Base-by-base conservation (phyloP, 768 basidiomycete species). In the Leucocoprinus birnbaumii region DNA sequence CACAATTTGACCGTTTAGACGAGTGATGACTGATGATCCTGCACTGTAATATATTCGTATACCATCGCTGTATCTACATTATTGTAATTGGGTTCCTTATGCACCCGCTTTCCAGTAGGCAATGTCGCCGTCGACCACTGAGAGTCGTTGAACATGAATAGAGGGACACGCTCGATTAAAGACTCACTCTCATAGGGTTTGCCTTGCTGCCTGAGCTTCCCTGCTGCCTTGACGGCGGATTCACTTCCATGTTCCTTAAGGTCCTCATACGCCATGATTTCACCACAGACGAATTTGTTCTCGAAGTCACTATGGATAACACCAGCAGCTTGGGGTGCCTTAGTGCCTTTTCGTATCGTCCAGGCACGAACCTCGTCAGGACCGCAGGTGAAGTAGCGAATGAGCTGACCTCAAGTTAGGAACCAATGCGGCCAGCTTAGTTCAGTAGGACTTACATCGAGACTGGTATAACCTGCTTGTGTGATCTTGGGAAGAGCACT, bases 221-320 rank as follows among this genome's bases (percentile, higher is more conserved):
- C 96, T 16, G 90, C 91, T 21, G 94, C 92, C 73, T 98, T 98
- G 65, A 97, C 95, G 16, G 89, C 85, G 6, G 82, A 59, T 75
- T 99, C 97, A 58, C 88, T 89, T 10, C 94, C 95, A 62, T 94
- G 77, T 70, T 97, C 94, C 64, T 87, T 87, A 57, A 99, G 76
- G 70, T 98, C 97, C 0, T 86, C 84, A 64, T 86, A 97, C 1
- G 84, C 66, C 94, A 98, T 96, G 67, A 98, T 96, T 72, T 98
- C 96, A 70, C 94, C 94, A 59, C 94, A 97, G 21, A 98, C 89
- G 62, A 97, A 97, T 73, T 97, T 95, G 72, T 96, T 91, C 76
- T 98, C 94, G 67, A 98, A 98, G 72, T 98, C 95, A 49, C 92
- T 87, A 78, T 98, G 96, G 66, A 98, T 98, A 60, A 98, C 94